phyloP scores from a whole-genome alignment of 192 early-diverging fungal species.

The Gamsiella multidivaricata region DNA sequence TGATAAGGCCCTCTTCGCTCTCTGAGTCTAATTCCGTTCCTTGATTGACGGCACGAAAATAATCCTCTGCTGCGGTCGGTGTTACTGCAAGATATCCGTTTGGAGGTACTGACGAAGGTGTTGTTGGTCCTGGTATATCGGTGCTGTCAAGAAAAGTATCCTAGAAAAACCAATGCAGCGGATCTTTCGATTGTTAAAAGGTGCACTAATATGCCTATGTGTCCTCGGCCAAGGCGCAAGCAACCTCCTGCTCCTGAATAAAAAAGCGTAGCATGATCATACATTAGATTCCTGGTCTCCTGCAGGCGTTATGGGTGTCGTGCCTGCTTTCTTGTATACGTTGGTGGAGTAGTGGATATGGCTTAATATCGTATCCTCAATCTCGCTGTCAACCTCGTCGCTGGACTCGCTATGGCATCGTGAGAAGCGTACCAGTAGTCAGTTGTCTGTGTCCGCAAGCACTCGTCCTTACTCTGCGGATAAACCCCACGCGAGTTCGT shows the following conservation, averaged over 20 bases:
- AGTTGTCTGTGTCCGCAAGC: no score
- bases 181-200: background rate
- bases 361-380: conserved; percentile 36
- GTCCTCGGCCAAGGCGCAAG: no score
- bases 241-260: no score
- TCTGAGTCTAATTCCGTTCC: conserved; percentile 18
- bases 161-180: no score
- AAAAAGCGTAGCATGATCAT: no score
- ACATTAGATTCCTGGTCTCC: background rate
- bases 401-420: conserved; percentile 3
- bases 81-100: conserved; percentile 14
- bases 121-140: background rate
- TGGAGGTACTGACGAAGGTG: background rate
- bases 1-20: background rate
- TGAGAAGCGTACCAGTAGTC: no score
- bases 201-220: background rate
- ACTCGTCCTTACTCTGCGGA: no score
- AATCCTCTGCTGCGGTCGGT: conserved; percentile 20
- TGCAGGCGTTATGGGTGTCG: background rate
- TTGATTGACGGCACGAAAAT: conserved; percentile 25
- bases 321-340: conserved; percentile 25
- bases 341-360: conserved; percentile 50
- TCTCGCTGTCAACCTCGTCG: conserved; percentile 38
- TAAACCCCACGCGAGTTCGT: no score
- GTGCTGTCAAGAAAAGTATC: no score